Conservation (phyloP, 2,329 filamentous ascomycete species). For the Bipolaris victoriae region DNA sequence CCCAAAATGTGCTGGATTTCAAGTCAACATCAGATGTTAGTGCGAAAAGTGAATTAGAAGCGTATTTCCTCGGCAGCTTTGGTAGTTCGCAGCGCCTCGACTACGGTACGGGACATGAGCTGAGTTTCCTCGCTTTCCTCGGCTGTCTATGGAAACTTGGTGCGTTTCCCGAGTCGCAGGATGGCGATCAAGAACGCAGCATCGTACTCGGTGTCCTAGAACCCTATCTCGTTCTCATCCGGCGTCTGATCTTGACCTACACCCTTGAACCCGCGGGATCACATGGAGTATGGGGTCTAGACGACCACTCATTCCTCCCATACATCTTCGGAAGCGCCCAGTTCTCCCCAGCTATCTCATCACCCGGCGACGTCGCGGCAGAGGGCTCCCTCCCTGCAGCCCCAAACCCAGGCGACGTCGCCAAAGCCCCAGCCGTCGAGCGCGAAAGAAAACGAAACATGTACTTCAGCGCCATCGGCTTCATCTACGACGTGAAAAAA, state of each 20-base stretch:
- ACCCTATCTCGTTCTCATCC: conserved; percentile 81
- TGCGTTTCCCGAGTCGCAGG: conserved; percentile 67
- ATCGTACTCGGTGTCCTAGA: conserved; percentile 85
- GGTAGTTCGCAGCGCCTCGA: conserved; percentile 89
- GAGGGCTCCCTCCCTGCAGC: conserved; percentile 75
- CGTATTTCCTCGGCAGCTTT: conserved; percentile 84
- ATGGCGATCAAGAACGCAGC: conserved; percentile 70
- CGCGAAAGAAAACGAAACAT: conserved; percentile 59
- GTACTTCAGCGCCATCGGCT: conserved; percentile 95
- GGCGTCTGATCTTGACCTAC: conserved; percentile 85
- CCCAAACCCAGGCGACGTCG: conserved; percentile 73
- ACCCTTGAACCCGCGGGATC: conserved; percentile 94
- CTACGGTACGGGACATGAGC: conserved; percentile 94
- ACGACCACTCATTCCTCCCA: conserved; percentile 92
- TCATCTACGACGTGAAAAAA: conserved; percentile 96
- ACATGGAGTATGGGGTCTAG: conserved; percentile 97
- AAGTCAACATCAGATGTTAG: conserved; percentile 44
- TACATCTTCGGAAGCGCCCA: conserved; percentile 97
- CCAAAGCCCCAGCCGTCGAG: conserved; percentile 50
- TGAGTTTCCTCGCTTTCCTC: conserved; percentile 92
- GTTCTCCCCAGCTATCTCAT: conserved; percentile 73
- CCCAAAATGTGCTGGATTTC: conserved; percentile 53
- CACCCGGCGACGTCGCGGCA: conserved; percentile 64
- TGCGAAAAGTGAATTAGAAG: conserved; percentile 70
- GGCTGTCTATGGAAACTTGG: conserved; percentile 90